Base-by-base conservation (phyloP, 148 eudicot species). In the Pharnaceum exiguum region DNA sequence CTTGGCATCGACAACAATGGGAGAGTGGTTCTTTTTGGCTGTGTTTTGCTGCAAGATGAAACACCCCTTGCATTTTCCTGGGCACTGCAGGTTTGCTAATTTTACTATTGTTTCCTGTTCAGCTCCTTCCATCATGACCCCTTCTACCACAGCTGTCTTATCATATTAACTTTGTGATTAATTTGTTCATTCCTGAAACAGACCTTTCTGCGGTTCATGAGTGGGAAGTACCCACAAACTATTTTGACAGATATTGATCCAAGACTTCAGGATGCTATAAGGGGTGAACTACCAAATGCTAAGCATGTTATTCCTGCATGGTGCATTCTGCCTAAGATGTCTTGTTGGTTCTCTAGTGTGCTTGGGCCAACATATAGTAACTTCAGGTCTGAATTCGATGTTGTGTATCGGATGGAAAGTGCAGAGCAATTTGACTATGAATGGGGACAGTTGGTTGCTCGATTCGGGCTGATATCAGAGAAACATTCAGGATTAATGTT, bases 1-100 rank as follows among this genome's bases (percentile, higher is more conserved):
- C 51, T 65, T 40, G 78, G 78, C 54, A 63, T 59, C 35, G 66
- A 74, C 62, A 74, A 65, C 57, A 46, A 65, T 51, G 78, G 78
- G 43, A 75, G 44, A 28, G 42, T 48, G 19, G 39, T 69, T 42
- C 67, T 74, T 52, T 60, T 74, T 60, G 62, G 78, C 45, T 70
- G 74, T 65, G 65, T 53, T 27, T 37, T 74, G 16, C 37, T 69
- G 62, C 74, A 69, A 10, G 78, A 69, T 49, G 78, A 64, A 55
- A 63, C 74, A 23, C 48, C 49, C 25, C 53, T 10, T 56, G 59
- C 71, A 10, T 69, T 58, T 49, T 30, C 65, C 21, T 59, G 70
- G 70, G 78, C 74, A 30, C 42, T 74, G 10, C 71, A 74, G 77
- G 77, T 74, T 37, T 18, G 18, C 23, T 24, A 5, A 21, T 36